These are phyloP conservation scores for Raffaelea ambrosiae DNA, from an alignment of 2,329 filamentous ascomycete genomes.

Conservation along the genomic window DNA sequence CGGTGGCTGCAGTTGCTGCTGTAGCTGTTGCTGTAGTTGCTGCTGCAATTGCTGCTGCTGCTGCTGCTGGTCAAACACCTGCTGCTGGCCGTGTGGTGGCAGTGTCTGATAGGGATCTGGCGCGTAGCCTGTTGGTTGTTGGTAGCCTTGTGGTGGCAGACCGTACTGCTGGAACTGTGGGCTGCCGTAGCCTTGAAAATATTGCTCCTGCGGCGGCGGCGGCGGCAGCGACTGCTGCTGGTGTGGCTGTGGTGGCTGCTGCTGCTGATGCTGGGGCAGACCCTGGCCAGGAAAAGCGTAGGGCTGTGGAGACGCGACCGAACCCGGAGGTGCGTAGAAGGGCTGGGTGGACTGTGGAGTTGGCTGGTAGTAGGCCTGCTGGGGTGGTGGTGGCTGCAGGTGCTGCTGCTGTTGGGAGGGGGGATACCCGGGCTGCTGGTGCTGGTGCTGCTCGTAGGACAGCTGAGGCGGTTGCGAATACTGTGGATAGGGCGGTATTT, in stretches of 20 bases:
- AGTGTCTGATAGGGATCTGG: neutral
- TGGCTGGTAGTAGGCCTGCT: conserved; percentile 12
- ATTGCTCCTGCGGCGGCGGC: neutral
- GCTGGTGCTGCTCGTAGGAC: conserved; percentile 8
- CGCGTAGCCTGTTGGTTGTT: conserved; percentile 1
- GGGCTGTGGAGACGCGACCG: conserved; percentile 2
- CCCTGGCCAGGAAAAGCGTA: conserved; percentile 7
- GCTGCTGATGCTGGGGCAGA: conserved; percentile 15
- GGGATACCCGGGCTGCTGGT: conserved; percentile 9
- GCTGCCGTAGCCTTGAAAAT: conserved; percentile 3
- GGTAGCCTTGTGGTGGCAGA: conserved; percentile 1
- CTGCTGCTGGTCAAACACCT: conserved; percentile 15
- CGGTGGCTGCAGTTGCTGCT: neutral
- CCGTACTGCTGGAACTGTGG: conserved; percentile 6
- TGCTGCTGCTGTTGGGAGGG: conserved; percentile 10
- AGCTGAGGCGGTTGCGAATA: conserved; percentile 15
- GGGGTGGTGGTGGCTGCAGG: conserved; percentile 15
- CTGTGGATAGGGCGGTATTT: conserved; percentile 9
- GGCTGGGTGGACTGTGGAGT: conserved; percentile 1
- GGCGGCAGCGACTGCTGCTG: too few relatives aligned
- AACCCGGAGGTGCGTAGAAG: neutral
- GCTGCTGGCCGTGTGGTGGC: neutral
- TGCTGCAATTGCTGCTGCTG: conserved; percentile 3
- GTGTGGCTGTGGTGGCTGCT: too few relatives aligned
- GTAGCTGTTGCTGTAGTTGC: conserved; percentile 2